Conservation (phyloP, 768 basidiomycete genomes). For the Antrodiella citrinella region DNA sequence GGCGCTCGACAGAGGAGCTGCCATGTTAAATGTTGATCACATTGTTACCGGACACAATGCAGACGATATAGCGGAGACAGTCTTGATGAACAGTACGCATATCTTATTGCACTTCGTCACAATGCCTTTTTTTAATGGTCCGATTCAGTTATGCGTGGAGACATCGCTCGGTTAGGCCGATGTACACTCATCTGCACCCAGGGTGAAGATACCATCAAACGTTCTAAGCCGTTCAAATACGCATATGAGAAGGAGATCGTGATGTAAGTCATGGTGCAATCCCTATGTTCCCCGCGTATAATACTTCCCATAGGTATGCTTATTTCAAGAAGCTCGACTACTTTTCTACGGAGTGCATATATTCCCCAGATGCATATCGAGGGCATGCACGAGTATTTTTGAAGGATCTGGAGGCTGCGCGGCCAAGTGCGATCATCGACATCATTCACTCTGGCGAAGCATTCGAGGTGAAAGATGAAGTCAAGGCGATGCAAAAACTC, state of each 20-base stretch:
- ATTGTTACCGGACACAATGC: constrained; percentile 99
- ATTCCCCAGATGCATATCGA: constrained; percentile 96
- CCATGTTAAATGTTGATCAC: constrained; percentile 84
- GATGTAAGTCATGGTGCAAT: constrained; percentile 64
- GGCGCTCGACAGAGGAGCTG: constrained; percentile 91
- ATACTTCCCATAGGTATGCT: constrained; percentile 97
- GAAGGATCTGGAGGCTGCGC: constrained; percentile 90
- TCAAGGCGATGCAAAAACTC: constrained; percentile 74
- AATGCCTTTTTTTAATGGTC: neutral
- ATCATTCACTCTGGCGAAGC: constrained; percentile 96
- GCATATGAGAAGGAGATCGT: constrained; percentile 99
- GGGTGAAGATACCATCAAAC: constrained; percentile 92
- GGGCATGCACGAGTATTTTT: constrained; percentile 92
- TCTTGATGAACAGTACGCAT: constrained; percentile 92
- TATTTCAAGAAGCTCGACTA: constrained; percentile 99
- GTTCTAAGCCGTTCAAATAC: constrained; percentile 99
- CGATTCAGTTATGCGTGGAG: constrained; percentile 86
- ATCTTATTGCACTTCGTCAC: neutral
- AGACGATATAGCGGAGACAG: constrained; percentile 98
- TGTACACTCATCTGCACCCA: constrained; percentile 94
- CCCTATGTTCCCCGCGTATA: too few relatives aligned
- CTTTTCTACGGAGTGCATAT: constrained; percentile 98
- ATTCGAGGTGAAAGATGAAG: constrained; percentile 77
- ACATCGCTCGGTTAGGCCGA: constrained; percentile 87
- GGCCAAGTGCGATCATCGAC: constrained; percentile 94